Conservation (phyloP, 805 yeast species). For the Cyberlindnera petersonii region DNA sequence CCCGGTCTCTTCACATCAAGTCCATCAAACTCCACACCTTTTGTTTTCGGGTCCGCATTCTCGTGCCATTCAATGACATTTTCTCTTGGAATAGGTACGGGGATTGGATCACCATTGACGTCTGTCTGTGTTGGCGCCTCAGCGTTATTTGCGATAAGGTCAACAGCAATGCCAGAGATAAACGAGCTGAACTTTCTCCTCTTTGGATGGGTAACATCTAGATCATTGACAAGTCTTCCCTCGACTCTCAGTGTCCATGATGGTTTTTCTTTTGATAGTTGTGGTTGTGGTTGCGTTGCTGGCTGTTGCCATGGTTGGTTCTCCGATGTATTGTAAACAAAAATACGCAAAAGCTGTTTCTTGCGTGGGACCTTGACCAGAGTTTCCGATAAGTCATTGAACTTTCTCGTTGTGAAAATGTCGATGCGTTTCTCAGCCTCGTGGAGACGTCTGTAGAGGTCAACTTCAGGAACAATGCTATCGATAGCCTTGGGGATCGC, state of each 20-base stretch:
- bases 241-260: constrained; percentile 87
- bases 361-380: constrained; percentile 40
- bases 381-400: constrained; percentile 78
- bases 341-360: constrained; percentile 68
- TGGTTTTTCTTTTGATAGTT: constrained; percentile 35
- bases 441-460: constrained; percentile 60
- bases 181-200: constrained; percentile 73
- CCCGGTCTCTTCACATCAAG: constrained; percentile 84
- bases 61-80: constrained; percentile 87
- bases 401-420: constrained; percentile 74
- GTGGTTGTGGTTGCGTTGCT: constrained; percentile 23
- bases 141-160: constrained; percentile 42
- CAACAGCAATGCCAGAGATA: constrained; percentile 80
- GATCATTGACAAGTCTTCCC: constrained; percentile 65
- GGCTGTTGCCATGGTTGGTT: constrained; percentile 98
- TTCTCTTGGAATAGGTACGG: constrained; percentile 21
- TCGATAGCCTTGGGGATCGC: constrained; percentile 45
- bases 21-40: constrained; percentile 71
- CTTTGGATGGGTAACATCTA: constrained; percentile 39
- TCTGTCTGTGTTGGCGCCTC: constrained; percentile 3
- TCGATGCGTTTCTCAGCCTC: constrained; percentile 85
- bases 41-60: constrained; percentile 37
- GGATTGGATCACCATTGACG: constrained; percentile 1
- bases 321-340: constrained; percentile 73
- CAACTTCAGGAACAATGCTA: constrained; percentile 62